phyloP scores from a whole-genome alignment of 768 basidiomycete species.

The Phallus indusiatus region DNA sequence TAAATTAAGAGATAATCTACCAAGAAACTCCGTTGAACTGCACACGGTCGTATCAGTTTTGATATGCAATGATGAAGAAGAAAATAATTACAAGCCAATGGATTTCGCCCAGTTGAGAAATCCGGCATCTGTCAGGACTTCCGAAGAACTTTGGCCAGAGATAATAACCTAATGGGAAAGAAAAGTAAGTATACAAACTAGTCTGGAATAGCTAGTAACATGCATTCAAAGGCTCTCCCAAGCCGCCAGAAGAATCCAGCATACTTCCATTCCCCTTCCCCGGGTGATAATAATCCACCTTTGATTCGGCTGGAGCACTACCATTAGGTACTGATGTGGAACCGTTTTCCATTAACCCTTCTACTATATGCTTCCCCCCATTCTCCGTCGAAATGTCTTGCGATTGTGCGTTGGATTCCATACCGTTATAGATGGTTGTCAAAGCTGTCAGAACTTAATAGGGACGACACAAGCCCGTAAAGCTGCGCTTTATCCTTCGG shows the following conservation, averaged over 20 bases:
- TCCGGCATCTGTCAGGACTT: constrained; percentile 10
- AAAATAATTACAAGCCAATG: constrained; percentile 6
- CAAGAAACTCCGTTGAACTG: constrained; percentile 10
- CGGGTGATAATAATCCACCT: constrained; percentile 1
- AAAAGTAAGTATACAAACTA: background rate
- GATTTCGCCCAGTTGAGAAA: constrained; percentile 12
- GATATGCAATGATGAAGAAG: background rate
- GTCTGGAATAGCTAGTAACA: background rate
- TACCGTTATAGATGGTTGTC: background rate
- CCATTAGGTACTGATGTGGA: background rate
- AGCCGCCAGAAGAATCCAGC: constrained; percentile 6
- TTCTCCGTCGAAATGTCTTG: background rate
- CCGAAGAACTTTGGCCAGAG: constrained; percentile 10
- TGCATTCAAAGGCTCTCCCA: constrained; percentile 11
- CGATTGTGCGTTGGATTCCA: background rate
- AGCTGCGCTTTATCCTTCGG: too few relatives aligned
- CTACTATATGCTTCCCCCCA: background rate
- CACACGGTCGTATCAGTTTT: background rate
- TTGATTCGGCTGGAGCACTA: background rate
- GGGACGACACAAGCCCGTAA: too few relatives aligned
- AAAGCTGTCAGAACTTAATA: too few relatives aligned
- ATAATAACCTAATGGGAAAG: constrained; percentile 11
- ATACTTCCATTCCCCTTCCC: constrained; percentile 2
- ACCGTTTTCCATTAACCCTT: background rate
- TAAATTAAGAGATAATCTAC: background rate